Conservation (phyloP, 1,284 basidiomycete genomes). For the Crepidotus sp. region DNA sequence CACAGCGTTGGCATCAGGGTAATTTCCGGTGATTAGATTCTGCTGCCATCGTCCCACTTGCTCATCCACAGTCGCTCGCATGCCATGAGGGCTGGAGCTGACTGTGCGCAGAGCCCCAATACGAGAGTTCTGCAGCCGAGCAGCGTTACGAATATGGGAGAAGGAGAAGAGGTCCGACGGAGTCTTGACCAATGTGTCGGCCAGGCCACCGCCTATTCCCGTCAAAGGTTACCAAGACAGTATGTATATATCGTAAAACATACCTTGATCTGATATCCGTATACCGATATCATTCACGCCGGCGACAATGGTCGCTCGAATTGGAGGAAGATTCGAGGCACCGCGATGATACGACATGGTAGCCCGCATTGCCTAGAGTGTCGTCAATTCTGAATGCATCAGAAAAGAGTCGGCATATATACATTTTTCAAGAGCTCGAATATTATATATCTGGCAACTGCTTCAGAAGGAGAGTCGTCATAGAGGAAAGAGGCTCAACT, state of each 20-base stretch:
- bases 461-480: conserved; percentile 2
- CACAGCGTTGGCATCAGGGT: conserved; percentile 18
- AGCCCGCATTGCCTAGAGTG: conserved; percentile 56
- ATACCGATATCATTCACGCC: conserved; percentile 66
- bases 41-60: conserved; percentile 50
- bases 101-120: conserved; percentile 62
- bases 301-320: conserved; percentile 66
- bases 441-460: conserved; percentile 63
- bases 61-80: conserved; percentile 69
- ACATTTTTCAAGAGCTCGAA: conserved; percentile 88
- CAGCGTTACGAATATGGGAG: conserved; percentile 69
- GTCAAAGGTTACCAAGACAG: conserved; percentile 5
- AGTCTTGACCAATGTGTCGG: conserved; percentile 40
- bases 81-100: conserved; percentile 51
- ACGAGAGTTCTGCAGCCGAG: conserved; percentile 57
- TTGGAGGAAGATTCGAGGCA: conserved; percentile 38
- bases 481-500: conserved; percentile 36
- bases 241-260: not conserved
- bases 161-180: conserved; percentile 76
- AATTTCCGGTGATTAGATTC: conserved; percentile 9
- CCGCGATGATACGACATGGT: conserved; percentile 44
- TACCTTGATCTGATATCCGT: conserved; percentile 82
- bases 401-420: conserved; percentile 18
- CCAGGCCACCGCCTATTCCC: conserved; percentile 57
- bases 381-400: conserved; percentile 3